Base-by-base conservation (phyloP, 352 stramenopile species). In the Phytophthora boehmeriae region DNA sequence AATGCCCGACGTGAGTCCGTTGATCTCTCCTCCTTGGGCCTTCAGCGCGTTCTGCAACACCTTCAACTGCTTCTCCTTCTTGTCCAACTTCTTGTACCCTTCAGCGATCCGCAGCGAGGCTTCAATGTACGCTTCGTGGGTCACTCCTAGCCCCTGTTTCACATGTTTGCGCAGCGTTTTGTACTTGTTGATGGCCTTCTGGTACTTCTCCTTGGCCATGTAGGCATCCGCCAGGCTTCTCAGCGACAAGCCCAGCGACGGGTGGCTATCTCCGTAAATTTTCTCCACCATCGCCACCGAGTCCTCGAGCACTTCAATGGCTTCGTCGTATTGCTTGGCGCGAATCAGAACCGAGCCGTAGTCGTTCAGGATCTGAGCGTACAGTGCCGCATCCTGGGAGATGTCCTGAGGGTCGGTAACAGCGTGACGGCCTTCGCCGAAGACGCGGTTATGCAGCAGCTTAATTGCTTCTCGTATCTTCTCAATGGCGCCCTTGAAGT, bases 181-280 rank as follows among this genome's bases (percentile, higher is more conserved):
- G 68, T 92, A 95, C 47, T 72, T 89, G 16, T 54, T 50, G 28
- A 93, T 83, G 4, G 84, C 87, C 35, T 83, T 66, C n/a, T 78
- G 63, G 71, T 81, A 89, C 56, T 93, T 50, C 28, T 93, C 76
- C 54, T 93, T 85, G 20, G 75, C 81, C 64, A 93, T 80, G 27
- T 92, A 88, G 0, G 86, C 87, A n/a, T 95, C 85, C 1, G 79
- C 87, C 38, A 95, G 75, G 52, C 80, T 92, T 27, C 83, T 79
- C 27, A 93, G 73, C 13, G 83, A 84, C 9, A 95, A 65, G 1
- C 85, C 85, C 1, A 91, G 77, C 35, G 84, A 92, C 59, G 87
- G 87, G 46, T 95, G 87, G 59, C 81, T 93, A 41, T 89, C 71
- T 2, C 83, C 87, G 50, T 89, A 93, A 42, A 95, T 82, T 46